A percentile compares a stretch with the other conserved stretches of the same genome.
phyloP scores from a whole-genome alignment of 1,284 basidiomycete genomes.

The Trichosporon asahii region DNA sequence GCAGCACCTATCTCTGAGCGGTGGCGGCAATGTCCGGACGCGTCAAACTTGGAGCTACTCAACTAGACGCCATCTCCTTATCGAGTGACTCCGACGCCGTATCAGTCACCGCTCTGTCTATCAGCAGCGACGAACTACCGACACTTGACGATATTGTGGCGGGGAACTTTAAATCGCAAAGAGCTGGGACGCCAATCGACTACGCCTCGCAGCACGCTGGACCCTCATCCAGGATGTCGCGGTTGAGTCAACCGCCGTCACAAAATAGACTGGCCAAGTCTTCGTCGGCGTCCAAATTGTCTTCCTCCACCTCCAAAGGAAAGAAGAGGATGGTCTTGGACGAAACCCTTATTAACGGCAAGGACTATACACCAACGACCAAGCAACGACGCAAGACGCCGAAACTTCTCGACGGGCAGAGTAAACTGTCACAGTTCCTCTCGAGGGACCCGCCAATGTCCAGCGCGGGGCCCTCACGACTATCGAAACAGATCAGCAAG shows the following conservation, averaged over 20 bases:
- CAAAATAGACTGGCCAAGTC: too few relatives aligned
- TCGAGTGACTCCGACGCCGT: neutral
- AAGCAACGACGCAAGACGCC: neutral
- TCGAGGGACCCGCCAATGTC: neutral
- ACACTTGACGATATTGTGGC: neutral
- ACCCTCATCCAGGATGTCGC: neutral
- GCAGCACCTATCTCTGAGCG: neutral
- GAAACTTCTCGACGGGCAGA: neutral
- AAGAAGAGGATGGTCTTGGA: neutral
- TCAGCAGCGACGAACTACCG: neutral
- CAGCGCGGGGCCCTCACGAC: neutral
- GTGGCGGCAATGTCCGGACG: slow-evolving; percentile 4
- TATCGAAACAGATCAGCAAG: neutral
- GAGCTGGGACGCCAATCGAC: neutral
- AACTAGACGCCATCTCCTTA: neutral
- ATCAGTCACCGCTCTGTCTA: neutral
- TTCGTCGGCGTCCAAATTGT: neutral
- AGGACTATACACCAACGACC: neutral
- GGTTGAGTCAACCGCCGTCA: neutral
- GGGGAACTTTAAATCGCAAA: neutral
- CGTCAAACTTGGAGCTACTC: neutral
- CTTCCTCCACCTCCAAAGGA: neutral
- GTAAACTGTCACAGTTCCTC: neutral
- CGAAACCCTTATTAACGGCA: slow-evolving; percentile 7
- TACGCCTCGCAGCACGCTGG: neutral